Evolutionary conservation across 75 land plant genomes (phyloP).

Genomic region (Cupressus sempervirens): DNA sequence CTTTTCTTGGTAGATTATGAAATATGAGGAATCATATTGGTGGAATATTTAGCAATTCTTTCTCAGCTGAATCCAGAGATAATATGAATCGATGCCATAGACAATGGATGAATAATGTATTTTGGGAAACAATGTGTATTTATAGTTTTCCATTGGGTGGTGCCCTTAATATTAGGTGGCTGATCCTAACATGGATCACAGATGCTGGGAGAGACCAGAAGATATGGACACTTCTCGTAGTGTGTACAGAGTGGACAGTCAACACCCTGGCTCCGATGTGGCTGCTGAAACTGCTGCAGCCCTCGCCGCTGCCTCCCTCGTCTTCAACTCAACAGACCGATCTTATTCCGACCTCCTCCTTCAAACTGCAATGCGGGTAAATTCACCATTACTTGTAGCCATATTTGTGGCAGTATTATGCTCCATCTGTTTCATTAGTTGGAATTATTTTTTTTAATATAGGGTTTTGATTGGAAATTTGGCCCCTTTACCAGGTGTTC

Average conservation of each 20-base stretch:
- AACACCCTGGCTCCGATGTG: slow-evolving; percentile 36
- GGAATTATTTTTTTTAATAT: too few relatives aligned
- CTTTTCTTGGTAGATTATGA: too few relatives aligned
- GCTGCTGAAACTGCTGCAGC: slow-evolving; percentile 46
- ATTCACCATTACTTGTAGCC: neutral
- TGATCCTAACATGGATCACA: slow-evolving; percentile 30
- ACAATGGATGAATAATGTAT: too few relatives aligned
- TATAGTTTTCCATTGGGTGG: too few relatives aligned
- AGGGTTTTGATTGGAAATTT: too few relatives aligned
- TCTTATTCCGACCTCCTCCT: slow-evolving; percentile 21
- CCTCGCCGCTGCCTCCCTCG: slow-evolving; percentile 40
- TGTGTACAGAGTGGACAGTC: slow-evolving; percentile 24
- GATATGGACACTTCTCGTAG: slow-evolving; percentile 38
- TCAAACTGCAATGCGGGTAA: slow-evolving; percentile 11
- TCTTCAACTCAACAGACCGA: slow-evolving; percentile 14
- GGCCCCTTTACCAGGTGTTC: slow-evolving; percentile 5
- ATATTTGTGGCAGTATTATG: neutral
- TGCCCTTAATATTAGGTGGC: slow-evolving; percentile 26
- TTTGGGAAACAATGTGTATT: too few relatives aligned
- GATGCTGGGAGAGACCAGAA: slow-evolving; percentile 42
- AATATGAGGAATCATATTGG: too few relatives aligned
- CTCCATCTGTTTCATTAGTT: neutral
- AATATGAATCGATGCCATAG: too few relatives aligned
- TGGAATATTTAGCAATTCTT: too few relatives aligned
- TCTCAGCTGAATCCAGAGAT: too few relatives aligned